These are phyloP conservation scores for Gossypium laxum DNA, from an alignment of 441 rosid species.

Conservation along the genomic window DNA sequence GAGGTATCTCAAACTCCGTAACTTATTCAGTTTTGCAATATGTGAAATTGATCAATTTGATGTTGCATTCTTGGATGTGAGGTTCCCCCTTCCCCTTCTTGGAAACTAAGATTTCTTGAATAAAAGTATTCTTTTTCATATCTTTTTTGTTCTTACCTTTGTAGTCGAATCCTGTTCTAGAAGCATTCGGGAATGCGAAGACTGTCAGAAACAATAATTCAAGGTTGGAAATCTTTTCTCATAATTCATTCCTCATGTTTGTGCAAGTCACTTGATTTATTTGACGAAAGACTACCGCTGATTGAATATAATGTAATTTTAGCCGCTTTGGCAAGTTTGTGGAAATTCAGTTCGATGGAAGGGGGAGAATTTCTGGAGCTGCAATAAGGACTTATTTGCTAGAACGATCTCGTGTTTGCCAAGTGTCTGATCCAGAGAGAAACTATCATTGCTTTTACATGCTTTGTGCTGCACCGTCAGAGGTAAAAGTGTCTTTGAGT, in stretches of 20 bases:
- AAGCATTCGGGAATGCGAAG: constrained; percentile 78
- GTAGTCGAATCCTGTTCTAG: constrained; percentile 71
- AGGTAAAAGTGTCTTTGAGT: constrained; percentile 29
- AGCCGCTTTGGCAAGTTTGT: constrained; percentile 82
- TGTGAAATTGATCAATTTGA: constrained; percentile 11
- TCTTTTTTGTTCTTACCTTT: constrained; percentile 11
- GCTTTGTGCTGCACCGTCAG: constrained; percentile 65
- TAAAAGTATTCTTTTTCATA: not conserved
- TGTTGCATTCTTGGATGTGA: constrained; percentile 1
- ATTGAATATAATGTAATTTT: constrained; percentile 19
- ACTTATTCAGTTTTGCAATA: constrained; percentile 3
- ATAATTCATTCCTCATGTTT: constrained; percentile 4
- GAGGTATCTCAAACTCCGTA: constrained; percentile 35
- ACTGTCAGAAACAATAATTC: constrained; percentile 67
- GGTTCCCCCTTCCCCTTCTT: constrained; percentile 10
- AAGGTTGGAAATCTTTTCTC: constrained; percentile 30
- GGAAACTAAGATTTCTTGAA: constrained; percentile 14
- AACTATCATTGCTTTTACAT: constrained; percentile 76
- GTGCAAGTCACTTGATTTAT: not conserved
- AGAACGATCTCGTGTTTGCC: constrained; percentile 71
- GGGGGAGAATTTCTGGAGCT: constrained; percentile 67
- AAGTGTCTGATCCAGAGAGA: constrained; percentile 78
- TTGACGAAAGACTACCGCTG: constrained; percentile 8
- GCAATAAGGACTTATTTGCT: constrained; percentile 68
- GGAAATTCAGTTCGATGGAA: constrained; percentile 59